These are phyloP conservation scores for Macadamia integrifolia DNA, from an alignment of 164 flowering plant genomes.

Conservation along the genomic window DNA sequence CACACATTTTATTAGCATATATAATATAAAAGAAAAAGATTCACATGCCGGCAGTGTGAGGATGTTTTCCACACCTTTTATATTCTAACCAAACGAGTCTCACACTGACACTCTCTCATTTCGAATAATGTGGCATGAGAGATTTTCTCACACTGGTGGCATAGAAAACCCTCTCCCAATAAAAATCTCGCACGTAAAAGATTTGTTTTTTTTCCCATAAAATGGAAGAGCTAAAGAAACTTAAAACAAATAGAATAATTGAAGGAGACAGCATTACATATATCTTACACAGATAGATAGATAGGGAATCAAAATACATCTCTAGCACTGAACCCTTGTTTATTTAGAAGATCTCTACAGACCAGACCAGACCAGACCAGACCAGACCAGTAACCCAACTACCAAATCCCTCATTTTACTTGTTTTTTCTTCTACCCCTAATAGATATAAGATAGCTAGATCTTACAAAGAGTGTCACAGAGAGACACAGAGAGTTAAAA, in stretches of 20 bases:
- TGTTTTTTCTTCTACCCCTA: not conserved
- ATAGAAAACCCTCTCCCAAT: too few relatives aligned
- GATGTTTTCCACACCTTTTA: too few relatives aligned
- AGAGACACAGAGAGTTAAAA: not conserved
- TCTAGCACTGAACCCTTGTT: conserved; percentile 4
- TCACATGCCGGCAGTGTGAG: too few relatives aligned
- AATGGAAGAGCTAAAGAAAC: not conserved
- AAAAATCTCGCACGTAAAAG: too few relatives aligned
- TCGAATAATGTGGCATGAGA: too few relatives aligned
- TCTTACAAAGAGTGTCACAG: too few relatives aligned
- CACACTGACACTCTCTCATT: too few relatives aligned
- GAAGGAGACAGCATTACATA: not conserved
- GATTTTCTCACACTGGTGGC: too few relatives aligned
- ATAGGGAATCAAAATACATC: conserved; percentile 7
- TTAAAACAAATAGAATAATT: not conserved
- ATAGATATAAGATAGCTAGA: not conserved
- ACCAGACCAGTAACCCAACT: conserved; percentile 11
- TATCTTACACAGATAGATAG: conserved; percentile 7
- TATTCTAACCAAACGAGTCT: too few relatives aligned
- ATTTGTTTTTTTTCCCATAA: not conserved
- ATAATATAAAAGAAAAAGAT: too few relatives aligned
- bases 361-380: conserved; percentile 4
- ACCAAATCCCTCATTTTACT: not conserved
- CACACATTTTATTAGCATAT: too few relatives aligned
- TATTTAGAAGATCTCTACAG: conserved; percentile 5